These are phyloP conservation scores for Chlamydomonas schloesseri DNA, from an alignment of 139 green algal genomes.

Conservation along the genomic window DNA sequence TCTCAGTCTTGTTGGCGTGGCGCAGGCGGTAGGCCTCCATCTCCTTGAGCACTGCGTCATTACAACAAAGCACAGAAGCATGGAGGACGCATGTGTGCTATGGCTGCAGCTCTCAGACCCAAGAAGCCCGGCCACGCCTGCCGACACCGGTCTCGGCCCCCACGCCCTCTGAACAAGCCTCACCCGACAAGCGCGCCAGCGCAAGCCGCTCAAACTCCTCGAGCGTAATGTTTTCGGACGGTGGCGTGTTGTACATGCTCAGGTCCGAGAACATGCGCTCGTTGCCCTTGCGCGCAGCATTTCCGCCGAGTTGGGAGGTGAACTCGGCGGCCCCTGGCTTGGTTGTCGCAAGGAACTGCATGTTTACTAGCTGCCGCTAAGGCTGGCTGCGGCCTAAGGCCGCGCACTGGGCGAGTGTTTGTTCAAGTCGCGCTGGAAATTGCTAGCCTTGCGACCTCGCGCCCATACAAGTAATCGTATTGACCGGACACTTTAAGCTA, in stretches of 20 bases:
- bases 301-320: neutral
- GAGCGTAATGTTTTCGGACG: constrained; percentile 81
- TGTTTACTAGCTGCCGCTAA: neutral
- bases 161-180: too few species aligned
- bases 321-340: neutral
- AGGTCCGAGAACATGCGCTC: constrained; percentile 48
- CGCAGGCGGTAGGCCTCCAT: constrained; percentile 88
- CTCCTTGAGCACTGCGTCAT: constrained; percentile 85
- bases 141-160: too few species aligned
- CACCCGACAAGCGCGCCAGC: constrained; percentile 87
- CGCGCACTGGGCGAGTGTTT: too few species aligned
- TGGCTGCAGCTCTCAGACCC: too few species aligned
- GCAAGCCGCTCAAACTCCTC: constrained; percentile 96
- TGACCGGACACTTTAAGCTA: too few species aligned
- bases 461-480: too few species aligned
- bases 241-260: constrained; percentile 84
- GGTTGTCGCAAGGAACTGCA: constrained; percentile 4
- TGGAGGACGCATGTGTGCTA: neutral
- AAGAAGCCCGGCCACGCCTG: too few species aligned
- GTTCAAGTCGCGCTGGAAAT: too few species aligned
- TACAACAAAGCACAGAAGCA: neutral
- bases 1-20: constrained; percentile 61
- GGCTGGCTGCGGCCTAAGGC: too few species aligned
- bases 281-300: neutral
- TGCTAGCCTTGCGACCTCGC: too few species aligned